phyloP scores from a whole-genome alignment of 139 green algal species.

The Chlamydomonas sp. region DNA sequence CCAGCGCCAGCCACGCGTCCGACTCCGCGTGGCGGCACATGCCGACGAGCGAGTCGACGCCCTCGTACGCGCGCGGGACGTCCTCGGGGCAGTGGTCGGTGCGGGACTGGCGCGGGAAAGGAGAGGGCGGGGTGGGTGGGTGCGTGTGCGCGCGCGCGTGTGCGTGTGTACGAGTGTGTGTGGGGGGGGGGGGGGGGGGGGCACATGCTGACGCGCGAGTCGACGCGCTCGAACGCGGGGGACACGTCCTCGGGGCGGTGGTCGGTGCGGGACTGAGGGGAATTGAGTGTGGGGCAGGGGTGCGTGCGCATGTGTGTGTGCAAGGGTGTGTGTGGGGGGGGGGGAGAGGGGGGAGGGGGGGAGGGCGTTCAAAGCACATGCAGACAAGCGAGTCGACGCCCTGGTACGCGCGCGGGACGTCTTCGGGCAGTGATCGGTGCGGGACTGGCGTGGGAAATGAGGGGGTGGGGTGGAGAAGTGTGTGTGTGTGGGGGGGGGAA shows the following conservation, averaged over 20 bases:
- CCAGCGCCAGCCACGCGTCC: conserved; percentile 89
- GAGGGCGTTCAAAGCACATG: conserved; percentile 65
- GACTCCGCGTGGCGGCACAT: conserved; percentile 70
- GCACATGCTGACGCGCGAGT: conserved; percentile 61
- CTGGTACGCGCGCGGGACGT: conserved; percentile 14
- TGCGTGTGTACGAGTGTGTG: too few species aligned
- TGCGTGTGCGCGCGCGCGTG: too few species aligned
- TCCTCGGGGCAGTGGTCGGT: conserved; percentile 7
- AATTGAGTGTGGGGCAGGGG: too few species aligned
- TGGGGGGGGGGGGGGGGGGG: too few species aligned
- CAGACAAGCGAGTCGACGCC: conserved; percentile 39
- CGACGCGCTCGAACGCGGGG: conserved; percentile 3
- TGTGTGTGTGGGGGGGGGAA: too few species aligned
- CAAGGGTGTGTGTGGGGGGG: too few species aligned
- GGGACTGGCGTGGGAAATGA: too few species aligned
- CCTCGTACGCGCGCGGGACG: conserved; percentile 12
- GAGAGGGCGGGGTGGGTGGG: too few species aligned
- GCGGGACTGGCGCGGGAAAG: too few species aligned
- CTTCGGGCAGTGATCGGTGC: neutral
- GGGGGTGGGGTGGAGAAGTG: too few species aligned
- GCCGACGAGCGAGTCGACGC: conserved; percentile 39
- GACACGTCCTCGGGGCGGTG: conserved; percentile 7
- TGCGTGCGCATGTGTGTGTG: too few species aligned
- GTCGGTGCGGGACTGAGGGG: conserved; percentile 3
- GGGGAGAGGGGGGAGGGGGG: too few species aligned